Conservation (phyloP, 306 rosid species). For the Medicago arabica region DNA sequence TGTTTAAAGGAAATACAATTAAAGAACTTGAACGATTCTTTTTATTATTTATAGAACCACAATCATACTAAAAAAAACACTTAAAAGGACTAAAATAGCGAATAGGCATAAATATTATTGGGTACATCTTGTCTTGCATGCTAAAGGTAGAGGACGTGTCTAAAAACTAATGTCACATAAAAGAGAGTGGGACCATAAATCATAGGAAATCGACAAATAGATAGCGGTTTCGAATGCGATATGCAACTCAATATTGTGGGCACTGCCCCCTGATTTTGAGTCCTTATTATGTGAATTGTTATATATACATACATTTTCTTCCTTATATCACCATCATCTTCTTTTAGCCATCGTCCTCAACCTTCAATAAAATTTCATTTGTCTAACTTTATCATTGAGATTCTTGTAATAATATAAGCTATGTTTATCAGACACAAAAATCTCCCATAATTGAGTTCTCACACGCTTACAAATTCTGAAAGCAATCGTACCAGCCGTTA, state of each 20-base stretch:
- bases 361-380: background rate
- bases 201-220: conserved; percentile 38
- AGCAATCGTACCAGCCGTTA: background rate
- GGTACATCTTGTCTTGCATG: background rate
- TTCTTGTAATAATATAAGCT: background rate
- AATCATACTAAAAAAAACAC: too few species aligned
- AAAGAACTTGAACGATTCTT: too few species aligned
- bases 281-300: background rate
- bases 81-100: too few species aligned
- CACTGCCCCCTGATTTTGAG: conserved; percentile 46
- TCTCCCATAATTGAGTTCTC: conserved; percentile 26
- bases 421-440: background rate
- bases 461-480: background rate
- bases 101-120: too few species aligned
- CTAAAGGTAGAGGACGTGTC: conserved; percentile 2
- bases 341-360: conserved; percentile 17
- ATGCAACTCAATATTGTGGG: conserved; percentile 54
- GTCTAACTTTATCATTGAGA: background rate
- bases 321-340: conserved; percentile 34
- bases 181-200: conserved; percentile 35
- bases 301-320: background rate
- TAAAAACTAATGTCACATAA: background rate
- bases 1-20: too few species aligned
- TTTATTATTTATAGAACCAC: too few species aligned
- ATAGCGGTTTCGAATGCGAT: conserved; percentile 52